Evolutionary conservation across 768 basidiomycete species (phyloP).

Genomic region (Solioccasus polychromus): DNA sequence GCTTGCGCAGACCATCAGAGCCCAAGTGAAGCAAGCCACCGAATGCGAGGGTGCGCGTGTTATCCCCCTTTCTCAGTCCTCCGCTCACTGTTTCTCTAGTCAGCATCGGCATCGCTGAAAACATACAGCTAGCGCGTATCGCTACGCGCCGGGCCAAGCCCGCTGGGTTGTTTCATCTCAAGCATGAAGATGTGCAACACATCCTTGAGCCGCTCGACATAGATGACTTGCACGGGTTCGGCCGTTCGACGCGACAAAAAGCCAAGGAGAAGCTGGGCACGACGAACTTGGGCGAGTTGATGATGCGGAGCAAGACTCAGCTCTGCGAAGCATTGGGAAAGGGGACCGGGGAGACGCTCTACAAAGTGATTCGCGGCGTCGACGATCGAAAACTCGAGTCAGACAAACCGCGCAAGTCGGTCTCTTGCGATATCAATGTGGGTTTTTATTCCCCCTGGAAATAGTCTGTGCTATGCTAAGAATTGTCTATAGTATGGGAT

Average conservation of each 20-base stretch:
- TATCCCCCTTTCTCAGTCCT: not conserved
- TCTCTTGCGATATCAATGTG: conserved; percentile 94
- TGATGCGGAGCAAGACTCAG: conserved; percentile 55
- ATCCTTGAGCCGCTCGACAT: conserved; percentile 71
- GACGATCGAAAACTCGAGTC: conserved; percentile 79
- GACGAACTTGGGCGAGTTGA: conserved; percentile 66
- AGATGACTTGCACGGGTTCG: conserved; percentile 85
- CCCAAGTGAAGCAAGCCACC: conserved; percentile 73
- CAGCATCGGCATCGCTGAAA: conserved; percentile 89
- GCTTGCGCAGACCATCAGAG: conserved; percentile 78
- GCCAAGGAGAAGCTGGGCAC: conserved; percentile 76
- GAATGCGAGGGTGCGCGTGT: conserved; percentile 76
- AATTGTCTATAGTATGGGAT: conserved; percentile 83
- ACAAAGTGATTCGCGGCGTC: conserved; percentile 78
- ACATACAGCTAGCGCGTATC: conserved; percentile 88
- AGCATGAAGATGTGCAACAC: conserved; percentile 45
- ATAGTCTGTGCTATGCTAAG: conserved; percentile 7
- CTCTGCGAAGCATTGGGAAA: conserved; percentile 77
- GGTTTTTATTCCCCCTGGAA: conserved; percentile 31
- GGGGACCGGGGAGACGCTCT: conserved; percentile 79
- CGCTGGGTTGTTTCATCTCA: conserved; percentile 78
- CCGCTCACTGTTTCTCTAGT: conserved; percentile 43
- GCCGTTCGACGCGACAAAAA: conserved; percentile 70
- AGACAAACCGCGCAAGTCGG: conserved; percentile 84
- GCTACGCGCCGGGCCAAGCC: conserved; percentile 93